These are phyloP conservation scores for Termitomyces bulborhizus DNA, from an alignment of 768 basidiomycete species.

Conservation along the genomic window DNA sequence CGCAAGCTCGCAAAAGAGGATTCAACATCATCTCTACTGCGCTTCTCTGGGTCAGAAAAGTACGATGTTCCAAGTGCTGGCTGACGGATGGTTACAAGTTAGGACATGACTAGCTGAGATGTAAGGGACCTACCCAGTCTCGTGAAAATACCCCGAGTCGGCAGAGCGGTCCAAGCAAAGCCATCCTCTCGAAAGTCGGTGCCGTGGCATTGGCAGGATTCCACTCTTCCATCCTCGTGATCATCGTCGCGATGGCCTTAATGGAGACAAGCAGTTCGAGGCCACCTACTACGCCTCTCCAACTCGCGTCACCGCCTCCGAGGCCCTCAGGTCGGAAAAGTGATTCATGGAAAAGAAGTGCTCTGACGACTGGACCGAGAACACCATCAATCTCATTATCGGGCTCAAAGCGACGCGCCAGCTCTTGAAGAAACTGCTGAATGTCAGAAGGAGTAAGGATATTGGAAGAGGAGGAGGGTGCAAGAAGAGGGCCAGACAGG, in stretches of 20 bases:
- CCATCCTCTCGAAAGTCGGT: conserved; percentile 53
- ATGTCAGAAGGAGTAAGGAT: conserved; percentile 64
- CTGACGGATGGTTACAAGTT: conserved; percentile 32
- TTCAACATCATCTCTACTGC: conserved; percentile 67
- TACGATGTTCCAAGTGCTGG: conserved; percentile 71
- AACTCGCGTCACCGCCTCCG: conserved; percentile 66
- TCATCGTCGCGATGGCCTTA: conserved; percentile 80
- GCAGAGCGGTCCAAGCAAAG: conserved; percentile 79
- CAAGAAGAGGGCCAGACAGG: conserved; percentile 58
- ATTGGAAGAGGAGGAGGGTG: conserved; percentile 36
- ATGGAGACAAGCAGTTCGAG: conserved; percentile 74
- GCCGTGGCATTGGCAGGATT: conserved; percentile 56
- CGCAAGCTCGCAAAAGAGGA: conserved; percentile 81
- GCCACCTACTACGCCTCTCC: conserved; percentile 83
- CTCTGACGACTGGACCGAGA: conserved; percentile 67
- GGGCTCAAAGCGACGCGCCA: conserved; percentile 74
- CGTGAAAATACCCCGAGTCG: conserved; percentile 81
- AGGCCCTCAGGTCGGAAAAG: conserved; percentile 64
- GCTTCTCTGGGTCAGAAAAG: conserved; percentile 81
- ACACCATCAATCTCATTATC: conserved; percentile 74
- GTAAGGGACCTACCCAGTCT: conserved; percentile 65
- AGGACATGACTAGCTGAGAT: background rate
- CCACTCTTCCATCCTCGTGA: conserved; percentile 72
- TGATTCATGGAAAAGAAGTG: conserved; percentile 57
- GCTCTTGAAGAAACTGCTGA: conserved; percentile 76